These are phyloP conservation scores for Asterella californica DNA, from an alignment of 225 moss, liverwort and hornwort genomes.

Conservation along the genomic window DNA sequence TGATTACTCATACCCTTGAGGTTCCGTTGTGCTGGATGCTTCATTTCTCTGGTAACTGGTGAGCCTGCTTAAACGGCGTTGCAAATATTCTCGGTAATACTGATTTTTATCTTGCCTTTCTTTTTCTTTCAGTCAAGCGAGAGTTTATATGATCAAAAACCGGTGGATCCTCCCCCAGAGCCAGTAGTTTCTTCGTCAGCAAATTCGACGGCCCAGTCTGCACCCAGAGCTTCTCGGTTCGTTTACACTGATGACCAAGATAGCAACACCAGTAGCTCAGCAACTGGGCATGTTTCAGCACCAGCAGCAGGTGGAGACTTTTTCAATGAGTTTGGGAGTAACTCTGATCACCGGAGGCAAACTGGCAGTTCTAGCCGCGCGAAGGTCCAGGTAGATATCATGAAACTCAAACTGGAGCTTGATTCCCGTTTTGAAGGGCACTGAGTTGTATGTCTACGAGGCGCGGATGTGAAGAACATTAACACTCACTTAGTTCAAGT, in stretches of 20 bases:
- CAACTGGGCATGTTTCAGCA: conserved; percentile 73
- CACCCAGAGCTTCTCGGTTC: conserved; percentile 82
- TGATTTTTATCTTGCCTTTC: neutral
- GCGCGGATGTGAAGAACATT: no score
- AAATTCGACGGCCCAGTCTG: conserved; percentile 56
- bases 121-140: conserved; percentile 58
- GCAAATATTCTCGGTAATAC: neutral
- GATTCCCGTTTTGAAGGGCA: neutral
- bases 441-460: neutral
- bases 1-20: no score
- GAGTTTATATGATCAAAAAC: conserved; percentile 91
- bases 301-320: conserved; percentile 70
- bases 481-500: no score
- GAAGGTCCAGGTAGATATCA: conserved; percentile 53
- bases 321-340: conserved; percentile 71
- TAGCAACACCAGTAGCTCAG: conserved; percentile 43
- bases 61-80: neutral
- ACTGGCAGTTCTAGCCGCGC: conserved; percentile 50
- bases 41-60: neutral
- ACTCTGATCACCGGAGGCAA: conserved; percentile 51
- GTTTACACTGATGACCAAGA: conserved; percentile 80
- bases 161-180: conserved; percentile 67
- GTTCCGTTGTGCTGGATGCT: no score
- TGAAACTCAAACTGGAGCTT: neutral
- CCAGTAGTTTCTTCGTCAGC: conserved; percentile 47